These are phyloP conservation scores for Coemansia sp. DNA, from an alignment of 192 early-diverging fungal genomes.

Conservation along the genomic window DNA sequence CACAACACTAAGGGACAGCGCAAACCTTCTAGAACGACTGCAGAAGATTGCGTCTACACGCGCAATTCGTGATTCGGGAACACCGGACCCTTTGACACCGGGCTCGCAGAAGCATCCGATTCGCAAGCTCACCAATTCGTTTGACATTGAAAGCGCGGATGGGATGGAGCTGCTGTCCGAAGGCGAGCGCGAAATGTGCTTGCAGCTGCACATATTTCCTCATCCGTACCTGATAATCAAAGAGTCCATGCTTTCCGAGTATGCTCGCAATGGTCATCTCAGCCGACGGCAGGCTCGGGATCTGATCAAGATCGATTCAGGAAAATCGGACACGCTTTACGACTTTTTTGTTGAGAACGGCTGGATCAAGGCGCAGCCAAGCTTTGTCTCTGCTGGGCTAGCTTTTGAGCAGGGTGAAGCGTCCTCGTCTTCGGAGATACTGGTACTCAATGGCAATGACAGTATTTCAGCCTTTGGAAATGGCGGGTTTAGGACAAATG, in stretches of 20 bases:
- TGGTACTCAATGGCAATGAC: background rate
- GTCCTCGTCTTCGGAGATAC: background rate
- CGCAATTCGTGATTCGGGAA: slow-evolving; percentile 12
- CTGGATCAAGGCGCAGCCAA: slow-evolving; percentile 74
- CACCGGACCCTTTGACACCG: background rate
- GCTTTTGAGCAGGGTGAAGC: background rate
- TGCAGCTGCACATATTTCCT: slow-evolving; percentile 80
- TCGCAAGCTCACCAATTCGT: slow-evolving; percentile 46
- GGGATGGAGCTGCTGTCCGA: slow-evolving; percentile 82
- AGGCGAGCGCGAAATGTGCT: slow-evolving; percentile 80
- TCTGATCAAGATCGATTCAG: slow-evolving; percentile 90
- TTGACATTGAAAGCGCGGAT: slow-evolving; percentile 81
- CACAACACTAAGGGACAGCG: slow-evolving; percentile 49
- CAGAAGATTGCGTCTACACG: slow-evolving; percentile 42
- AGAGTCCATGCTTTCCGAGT: slow-evolving; percentile 84
- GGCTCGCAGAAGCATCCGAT: slow-evolving; percentile 9
- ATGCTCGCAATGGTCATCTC: slow-evolving; percentile 70
- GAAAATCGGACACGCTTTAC: slow-evolving; percentile 83
- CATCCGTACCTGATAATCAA: slow-evolving; percentile 91
- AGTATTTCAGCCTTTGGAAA: background rate
- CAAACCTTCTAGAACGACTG: slow-evolving; percentile 42
- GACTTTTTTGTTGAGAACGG: slow-evolving; percentile 93
- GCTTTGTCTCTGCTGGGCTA: background rate
- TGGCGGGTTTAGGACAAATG: background rate
- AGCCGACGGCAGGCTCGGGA: slow-evolving; percentile 75